Percentiles rank a stretch among this genome's conserved stretches.
Evolutionary conservation across 108 stramenopile genomes (phyloP).

Genomic region (Skeletonema grethae): DNA sequence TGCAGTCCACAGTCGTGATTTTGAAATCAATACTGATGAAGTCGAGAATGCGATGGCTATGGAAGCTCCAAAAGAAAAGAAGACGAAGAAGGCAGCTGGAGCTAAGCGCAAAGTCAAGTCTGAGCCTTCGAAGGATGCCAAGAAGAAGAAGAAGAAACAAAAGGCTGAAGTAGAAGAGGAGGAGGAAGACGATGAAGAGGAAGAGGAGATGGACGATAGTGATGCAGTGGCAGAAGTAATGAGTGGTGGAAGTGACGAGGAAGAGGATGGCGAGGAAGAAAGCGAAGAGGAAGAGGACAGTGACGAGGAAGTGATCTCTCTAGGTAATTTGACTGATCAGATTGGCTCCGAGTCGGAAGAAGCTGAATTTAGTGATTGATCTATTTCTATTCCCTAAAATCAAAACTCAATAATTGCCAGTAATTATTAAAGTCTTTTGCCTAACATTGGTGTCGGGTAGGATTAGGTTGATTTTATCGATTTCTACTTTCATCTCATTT

Average conservation of each 20-base stretch:
- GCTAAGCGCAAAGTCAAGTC: slow-evolving; percentile 33
- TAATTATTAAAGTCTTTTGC: no score
- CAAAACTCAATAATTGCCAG: no score
- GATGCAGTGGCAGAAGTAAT: slow-evolving; percentile 3
- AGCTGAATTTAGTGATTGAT: slow-evolving; percentile 14
- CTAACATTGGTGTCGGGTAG: no score
- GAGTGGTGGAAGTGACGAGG: slow-evolving; percentile 7
- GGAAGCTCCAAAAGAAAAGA: slow-evolving; percentile 31
- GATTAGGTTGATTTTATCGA: no score
- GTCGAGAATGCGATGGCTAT: slow-evolving; percentile 32
- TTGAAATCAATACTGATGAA: slow-evolving; percentile 28
- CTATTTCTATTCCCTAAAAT: neutral
- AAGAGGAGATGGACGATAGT: neutral
- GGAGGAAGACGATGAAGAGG: neutral
- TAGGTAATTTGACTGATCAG: slow-evolving; percentile 28
- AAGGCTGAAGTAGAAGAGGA: slow-evolving; percentile 13
- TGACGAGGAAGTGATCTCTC: slow-evolving; percentile 15
- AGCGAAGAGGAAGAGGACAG: slow-evolving; percentile 29
- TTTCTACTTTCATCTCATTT: no score
- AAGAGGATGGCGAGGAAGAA: slow-evolving; percentile 30
- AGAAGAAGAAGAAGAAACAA: slow-evolving; percentile 20
- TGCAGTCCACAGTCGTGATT: slow-evolving; percentile 27
- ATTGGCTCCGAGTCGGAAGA: slow-evolving; percentile 40
- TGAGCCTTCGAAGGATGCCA: slow-evolving; percentile 15
- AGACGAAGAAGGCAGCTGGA: slow-evolving; percentile 30